Percentiles rank a stretch among this genome's conserved stretches.
phyloP scores from a whole-genome alignment of 179 eudicot genomes.

The Beta macrorhiza region DNA sequence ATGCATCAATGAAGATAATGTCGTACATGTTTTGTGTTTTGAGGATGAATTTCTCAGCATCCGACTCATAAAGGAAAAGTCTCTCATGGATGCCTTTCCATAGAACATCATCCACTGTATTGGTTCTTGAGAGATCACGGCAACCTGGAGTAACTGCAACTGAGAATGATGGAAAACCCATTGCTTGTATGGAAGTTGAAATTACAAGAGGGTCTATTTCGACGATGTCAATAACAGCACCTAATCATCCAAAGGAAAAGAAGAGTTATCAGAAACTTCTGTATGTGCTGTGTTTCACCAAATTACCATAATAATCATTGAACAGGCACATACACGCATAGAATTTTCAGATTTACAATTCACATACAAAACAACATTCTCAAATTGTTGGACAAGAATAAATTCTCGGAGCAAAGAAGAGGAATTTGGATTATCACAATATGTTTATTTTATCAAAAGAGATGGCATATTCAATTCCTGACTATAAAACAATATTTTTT shows the following conservation, averaged over 20 bases:
- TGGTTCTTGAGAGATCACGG: slow-evolving; percentile 42
- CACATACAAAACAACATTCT: background rate
- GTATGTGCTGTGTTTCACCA: background rate
- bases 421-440: background rate
- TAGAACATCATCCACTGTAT: slow-evolving; percentile 47
- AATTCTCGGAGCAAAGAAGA: background rate
- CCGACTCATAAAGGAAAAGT: slow-evolving; percentile 65
- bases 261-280: background rate
- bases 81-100: slow-evolving; percentile 92
- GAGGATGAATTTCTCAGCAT: slow-evolving; percentile 72
- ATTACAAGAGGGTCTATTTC: slow-evolving; percentile 92
- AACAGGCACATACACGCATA: background rate
- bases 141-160: slow-evolving; percentile 48
- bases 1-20: slow-evolving; percentile 83
- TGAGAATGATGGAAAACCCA: slow-evolving; percentile 84
- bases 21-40: slow-evolving; percentile 51
- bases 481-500: background rate
- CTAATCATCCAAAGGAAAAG: slow-evolving; percentile 35
- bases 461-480: background rate
- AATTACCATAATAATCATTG: background rate
- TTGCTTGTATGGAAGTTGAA: slow-evolving; percentile 69
- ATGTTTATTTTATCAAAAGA: background rate
- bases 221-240: slow-evolving; percentile 74
- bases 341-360: background rate
- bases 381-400: background rate